Evolutionary conservation across 768 basidiomycete genomes (phyloP), one percentile per base, ranked within the genome.

Genomic region (Chalciporus piperatus): DNA sequence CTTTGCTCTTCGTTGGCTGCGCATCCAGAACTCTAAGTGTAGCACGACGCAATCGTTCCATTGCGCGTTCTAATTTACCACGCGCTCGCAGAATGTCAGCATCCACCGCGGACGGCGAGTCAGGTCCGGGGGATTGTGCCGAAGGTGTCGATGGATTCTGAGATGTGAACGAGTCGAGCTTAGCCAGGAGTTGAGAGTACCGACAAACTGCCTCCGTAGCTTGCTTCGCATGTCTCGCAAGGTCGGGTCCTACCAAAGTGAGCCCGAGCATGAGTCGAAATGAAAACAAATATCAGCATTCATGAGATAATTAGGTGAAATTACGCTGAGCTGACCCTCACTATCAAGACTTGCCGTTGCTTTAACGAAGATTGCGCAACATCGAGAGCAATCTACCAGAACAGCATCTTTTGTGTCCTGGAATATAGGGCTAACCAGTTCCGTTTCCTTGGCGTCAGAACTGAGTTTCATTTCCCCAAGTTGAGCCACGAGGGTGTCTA

Each of bases 21-120:
- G 51, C 55, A 37, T 85, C 84, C 16, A 86, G 47, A 17, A 74
- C 55, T 41, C 76, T 79, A 30, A 80, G 58, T 12, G 72, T 70
- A n/a, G 71, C 68, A 46, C 83, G 75, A 17, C 85, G 74, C 13
- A 84, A 58, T 45, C 80, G 72, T 62, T 87, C 87, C 11, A 89
- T 54, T 0, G 82, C 79, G 22, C 85, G 76, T 45, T 81, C 78
- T 13, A 85, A 67, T 63, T 87, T 89, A 19, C 71, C 74, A 17
- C 68, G 69, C 28, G 74, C 67, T 2, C 76, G 74, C 44, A 59
- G 27, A 14, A 58, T 47, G 19, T 65, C 56, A 62, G 35, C 8
- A 55, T 60, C 48, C 4, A 17, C 6, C 6, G 22, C 12, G 23
- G 43, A 28, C 1, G 10, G 17, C 3, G 37, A 22, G 1, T 22